Base-by-base conservation (phyloP, 441 rosid genomes). In the Eugenia klotzschiana region DNA sequence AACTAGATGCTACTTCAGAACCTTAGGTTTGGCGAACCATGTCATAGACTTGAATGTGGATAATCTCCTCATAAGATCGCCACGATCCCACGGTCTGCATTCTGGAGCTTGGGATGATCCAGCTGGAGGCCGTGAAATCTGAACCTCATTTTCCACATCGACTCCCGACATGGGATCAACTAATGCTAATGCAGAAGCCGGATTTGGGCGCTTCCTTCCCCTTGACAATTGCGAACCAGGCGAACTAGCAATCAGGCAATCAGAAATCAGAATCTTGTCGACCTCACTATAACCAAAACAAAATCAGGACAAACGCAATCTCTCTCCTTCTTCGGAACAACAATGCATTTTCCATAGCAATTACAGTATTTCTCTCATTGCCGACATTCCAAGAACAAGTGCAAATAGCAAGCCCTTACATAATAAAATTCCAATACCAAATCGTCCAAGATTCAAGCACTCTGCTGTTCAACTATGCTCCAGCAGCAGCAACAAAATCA, bases 1-100 rank as follows among this genome's bases (percentile, higher is more conserved):
- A 64, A 43, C 29, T 18, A 51, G 33, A 3, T 8, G 74, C 20
- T 29, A n/a, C 27, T 14, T 41, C 26, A 9, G 72, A 83, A 95
- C 99, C 98, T 94, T 90, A 64, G 98, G 98, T 84, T 94, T 95
- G 33, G 98, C 98, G 81, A 97, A 94, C 98, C 99, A 97, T 40
- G 96, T 93, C 98, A 97, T 97, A 82, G 99, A 95, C 92, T 95
- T 97, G 85, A 93, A 97, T 26, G 98, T 92, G 74, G 98, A 91
- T 29, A 92, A 83, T 87, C 98, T 92, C 90, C 92, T 92, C 94
- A 96, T 90, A 84, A 96, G 93, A 84, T 96, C 98, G 18, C 95
- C 93, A 58, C 99, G 91, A 86, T 94, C 95, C 98, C 99, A 96
- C 0, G 98, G 99, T 87, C 96, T 89, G 72, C 99, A 95, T 29